Base-by-base conservation (phyloP, 129 eudicot genomes). In the Lonicera japonica region DNA sequence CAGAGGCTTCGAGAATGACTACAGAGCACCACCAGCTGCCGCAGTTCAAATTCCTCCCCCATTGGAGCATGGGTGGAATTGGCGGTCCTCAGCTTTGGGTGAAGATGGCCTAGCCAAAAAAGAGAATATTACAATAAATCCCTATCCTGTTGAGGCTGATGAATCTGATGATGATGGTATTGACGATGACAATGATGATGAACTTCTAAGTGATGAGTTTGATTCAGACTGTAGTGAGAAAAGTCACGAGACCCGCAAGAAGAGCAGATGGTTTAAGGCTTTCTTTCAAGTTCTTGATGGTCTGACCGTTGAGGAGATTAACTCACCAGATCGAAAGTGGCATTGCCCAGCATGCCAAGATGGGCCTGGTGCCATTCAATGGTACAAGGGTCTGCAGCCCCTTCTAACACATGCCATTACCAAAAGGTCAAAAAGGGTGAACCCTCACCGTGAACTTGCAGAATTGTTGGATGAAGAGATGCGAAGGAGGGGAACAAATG, bases 341-440 rank as follows among this genome's bases (percentile, higher is more conserved):
- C 99, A 92, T 56, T 92, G 99, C 70, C 95, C 95, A 7, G 99
- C 96, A 36, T 92, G 99, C 65, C 72, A 84, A 56, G 81, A 82
- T 5, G 99, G 99, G 14, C 99, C 99, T 19, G 91, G 99, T 34
- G 86, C 96, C 8, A 92, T 92, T 62, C 81, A 85, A 8, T 92
- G 99, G 99, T 92, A 77, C 52, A 68, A 79, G 47, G 95, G 99
- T 14, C 82, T 88, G 79, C 91, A 78, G 34, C 81, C 99, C 2
- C 79, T 92, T 13, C 51, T 83, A 6, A 69, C 83, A 0, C 99
- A 92, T 79, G 83, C 95, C 0, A 92, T 71, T 63, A 92, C 99
- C 3, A 88, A 84, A 63, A 83, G 96, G 20, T 70, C 95, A 14
- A 65, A 65, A 13, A 80, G 99, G 55, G 89, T 85, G 69, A 88